Percentiles rank a stretch among this genome's conserved stretches.
Conservation (phyloP, 345 rosid genomes). For the Xanthoceras sorbifolium region DNA sequence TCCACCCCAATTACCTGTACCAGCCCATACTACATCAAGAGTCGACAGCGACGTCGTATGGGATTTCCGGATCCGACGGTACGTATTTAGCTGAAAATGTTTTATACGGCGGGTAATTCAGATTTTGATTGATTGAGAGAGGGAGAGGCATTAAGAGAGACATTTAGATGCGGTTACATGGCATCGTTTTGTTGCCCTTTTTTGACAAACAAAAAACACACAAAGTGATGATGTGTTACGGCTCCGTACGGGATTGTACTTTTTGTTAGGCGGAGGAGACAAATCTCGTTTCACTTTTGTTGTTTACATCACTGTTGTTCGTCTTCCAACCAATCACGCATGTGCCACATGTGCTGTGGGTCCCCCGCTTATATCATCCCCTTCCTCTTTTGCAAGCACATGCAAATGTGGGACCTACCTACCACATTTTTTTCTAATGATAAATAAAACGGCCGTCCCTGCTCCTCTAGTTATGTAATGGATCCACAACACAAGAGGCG, state of each 20-base stretch:
- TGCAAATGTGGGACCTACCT: not conserved
- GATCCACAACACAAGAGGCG: not conserved
- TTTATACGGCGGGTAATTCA: too few species aligned
- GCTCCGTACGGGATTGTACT: constrained; percentile 42
- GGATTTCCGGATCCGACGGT: too few species aligned
- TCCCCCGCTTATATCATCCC: not conserved
- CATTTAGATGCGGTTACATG: not conserved
- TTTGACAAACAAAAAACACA: not conserved
- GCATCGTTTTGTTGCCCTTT: not conserved
- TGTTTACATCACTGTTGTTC: not conserved
- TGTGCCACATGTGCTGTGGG: constrained; percentile 25
- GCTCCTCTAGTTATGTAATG: too few species aligned
- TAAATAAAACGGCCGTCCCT: not conserved
- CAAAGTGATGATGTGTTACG: constrained; percentile 18
- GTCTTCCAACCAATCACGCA: not conserved
- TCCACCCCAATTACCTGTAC: too few species aligned
- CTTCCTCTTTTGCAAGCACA: not conserved
- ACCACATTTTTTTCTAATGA: too few species aligned
- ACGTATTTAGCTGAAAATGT: too few species aligned
- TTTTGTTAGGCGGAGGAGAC: not conserved
- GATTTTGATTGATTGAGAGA: too few species aligned
- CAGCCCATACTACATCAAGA: too few species aligned
- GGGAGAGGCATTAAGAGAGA: too few species aligned
- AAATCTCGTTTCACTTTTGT: not conserved
- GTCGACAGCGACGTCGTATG: too few species aligned